Evolutionary conservation across 441 rosid genomes (phyloP), one percentile per base, ranked within the genome.

Genomic region (Brassica hybrid): DNA sequence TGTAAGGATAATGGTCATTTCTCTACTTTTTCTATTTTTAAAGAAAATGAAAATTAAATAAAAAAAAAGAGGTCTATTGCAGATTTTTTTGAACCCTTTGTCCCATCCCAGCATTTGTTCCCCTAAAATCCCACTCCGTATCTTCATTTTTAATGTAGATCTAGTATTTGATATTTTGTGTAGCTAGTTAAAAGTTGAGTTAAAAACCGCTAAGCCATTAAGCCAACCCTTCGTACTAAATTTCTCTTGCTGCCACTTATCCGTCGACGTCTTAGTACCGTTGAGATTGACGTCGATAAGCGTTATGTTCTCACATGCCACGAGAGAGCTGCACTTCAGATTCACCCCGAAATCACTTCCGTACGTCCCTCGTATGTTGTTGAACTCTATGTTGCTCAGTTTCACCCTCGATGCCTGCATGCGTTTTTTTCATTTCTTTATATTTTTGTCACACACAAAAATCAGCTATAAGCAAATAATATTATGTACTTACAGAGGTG

Each of bases 311-410:
- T 45, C 52, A 13, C 52, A 45, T 5, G 52, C 52, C 52, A 5
- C 52, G 52, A 45, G 2, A 13, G 52, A 45, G 52, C 52, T 45
- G 52, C 52, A 45, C 16, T 4, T 45, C 52, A 45, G 52, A 45
- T 45, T 45, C 52, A 45, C 52, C 52, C 52, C 52, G 16, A 45
- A 45, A 45, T 45, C 52, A 45, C 52, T 45, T 13, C 2, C 13
- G 52, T 45, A 45, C 52, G 52, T 45, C 1, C 52, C 52, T 13
- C 52, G 52, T 45, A 45, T 45, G 52, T 45, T 45, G 2, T 45
- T 45, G 52, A 45, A 45, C 52, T 45, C 52, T 45, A 45, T 45
- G 52, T 45, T 45, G 52, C 52, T 45, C 52, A 45, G 52, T 45
- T 13, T 45, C 52, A 45, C 52, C 52, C 5, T 1, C 52, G 52